Conservation (phyloP, 2,329 filamentous ascomycete genomes). For the Xylaria polymorpha region DNA sequence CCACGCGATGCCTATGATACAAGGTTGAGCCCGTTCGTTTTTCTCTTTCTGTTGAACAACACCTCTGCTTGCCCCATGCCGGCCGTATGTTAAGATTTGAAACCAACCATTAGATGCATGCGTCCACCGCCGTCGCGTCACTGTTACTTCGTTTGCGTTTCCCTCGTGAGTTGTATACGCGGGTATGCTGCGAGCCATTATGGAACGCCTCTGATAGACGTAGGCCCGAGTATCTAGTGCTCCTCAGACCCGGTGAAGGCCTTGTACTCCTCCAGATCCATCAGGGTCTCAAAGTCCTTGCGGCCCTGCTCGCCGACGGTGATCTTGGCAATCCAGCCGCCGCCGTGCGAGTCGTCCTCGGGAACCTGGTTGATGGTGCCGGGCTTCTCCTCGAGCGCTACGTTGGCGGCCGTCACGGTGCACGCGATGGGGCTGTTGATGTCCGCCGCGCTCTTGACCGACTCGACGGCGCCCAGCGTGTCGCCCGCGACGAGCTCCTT, state of each 20-base stretch:
- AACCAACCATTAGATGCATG: constrained; percentile 26
- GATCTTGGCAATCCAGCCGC: constrained; percentile 94
- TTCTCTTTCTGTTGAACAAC: constrained; percentile 40
- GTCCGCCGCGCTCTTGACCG: constrained; percentile 97
- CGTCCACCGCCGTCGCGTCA: not conserved
- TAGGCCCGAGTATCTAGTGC: constrained; percentile 42
- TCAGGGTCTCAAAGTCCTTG: constrained; percentile 78
- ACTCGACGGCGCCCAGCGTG: constrained; percentile 93
- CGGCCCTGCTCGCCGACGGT: constrained; percentile 74
- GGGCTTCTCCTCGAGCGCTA: constrained; percentile 83
- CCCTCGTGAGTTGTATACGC: not conserved
- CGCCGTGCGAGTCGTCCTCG: constrained; percentile 78
- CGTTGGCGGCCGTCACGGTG: constrained; percentile 80
- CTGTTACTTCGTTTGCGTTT: not conserved
- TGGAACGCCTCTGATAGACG: not conserved
- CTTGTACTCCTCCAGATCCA: constrained; percentile 83
- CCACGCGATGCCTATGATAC: constrained; percentile 49
- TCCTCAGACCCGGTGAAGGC: constrained; percentile 68
- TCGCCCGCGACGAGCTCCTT: constrained; percentile 80
- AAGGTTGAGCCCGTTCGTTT: constrained; percentile 51
- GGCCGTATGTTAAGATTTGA: constrained; percentile 23
- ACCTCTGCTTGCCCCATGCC: constrained; percentile 23
- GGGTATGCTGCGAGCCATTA: not conserved
- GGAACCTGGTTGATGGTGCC: constrained; percentile 88
- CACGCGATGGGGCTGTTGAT: constrained; percentile 90